These are phyloP conservation scores for Leccinum subspadiceum DNA, from an alignment of 1,284 basidiomycete genomes.

Conservation along the genomic window DNA sequence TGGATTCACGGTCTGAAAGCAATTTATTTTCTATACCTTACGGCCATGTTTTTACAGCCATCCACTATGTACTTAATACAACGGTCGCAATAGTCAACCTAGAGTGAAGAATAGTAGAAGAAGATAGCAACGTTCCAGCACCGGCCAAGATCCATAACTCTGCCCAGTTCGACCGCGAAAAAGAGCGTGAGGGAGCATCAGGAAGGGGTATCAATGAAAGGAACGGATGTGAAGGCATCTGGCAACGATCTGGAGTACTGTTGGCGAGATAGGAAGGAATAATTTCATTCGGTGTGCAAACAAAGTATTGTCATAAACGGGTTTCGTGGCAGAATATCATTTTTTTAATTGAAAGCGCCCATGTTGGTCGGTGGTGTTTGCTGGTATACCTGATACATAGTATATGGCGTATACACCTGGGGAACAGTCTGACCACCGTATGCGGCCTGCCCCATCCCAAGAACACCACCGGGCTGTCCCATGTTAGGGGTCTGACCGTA, in stretches of 20 bases:
- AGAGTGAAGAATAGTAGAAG: constrained; percentile 32
- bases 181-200: constrained; percentile 26
- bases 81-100: constrained; percentile 33
- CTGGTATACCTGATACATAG: constrained; percentile 77
- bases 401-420: constrained; percentile 72
- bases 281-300: constrained; percentile 34
- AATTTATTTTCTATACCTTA: constrained; percentile 38
- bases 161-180: constrained; percentile 27
- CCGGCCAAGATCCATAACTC: constrained; percentile 28
- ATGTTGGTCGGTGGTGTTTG: constrained; percentile 68
- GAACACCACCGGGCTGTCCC: constrained; percentile 49
- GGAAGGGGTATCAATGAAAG: constrained; percentile 32
- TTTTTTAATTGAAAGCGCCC: constrained; percentile 70
- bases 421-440: constrained; percentile 65
- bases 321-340: constrained; percentile 26
- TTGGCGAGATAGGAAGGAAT: constrained; percentile 34
- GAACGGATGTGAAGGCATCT: constrained; percentile 22
- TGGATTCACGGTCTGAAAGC: constrained; percentile 7
- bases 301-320: constrained; percentile 39
- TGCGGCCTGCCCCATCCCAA: constrained; percentile 63
- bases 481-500: constrained; percentile 65
- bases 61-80: constrained; percentile 42
- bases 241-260: constrained; percentile 29
- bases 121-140: constrained; percentile 37
- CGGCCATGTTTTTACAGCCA: constrained; percentile 40